A percentile compares a stretch with the other conserved stretches of the same genome.
These are phyloP conservation scores for Crithidia brevicula DNA, from an alignment of 208 protist genomes.

Conservation along the genomic window DNA sequence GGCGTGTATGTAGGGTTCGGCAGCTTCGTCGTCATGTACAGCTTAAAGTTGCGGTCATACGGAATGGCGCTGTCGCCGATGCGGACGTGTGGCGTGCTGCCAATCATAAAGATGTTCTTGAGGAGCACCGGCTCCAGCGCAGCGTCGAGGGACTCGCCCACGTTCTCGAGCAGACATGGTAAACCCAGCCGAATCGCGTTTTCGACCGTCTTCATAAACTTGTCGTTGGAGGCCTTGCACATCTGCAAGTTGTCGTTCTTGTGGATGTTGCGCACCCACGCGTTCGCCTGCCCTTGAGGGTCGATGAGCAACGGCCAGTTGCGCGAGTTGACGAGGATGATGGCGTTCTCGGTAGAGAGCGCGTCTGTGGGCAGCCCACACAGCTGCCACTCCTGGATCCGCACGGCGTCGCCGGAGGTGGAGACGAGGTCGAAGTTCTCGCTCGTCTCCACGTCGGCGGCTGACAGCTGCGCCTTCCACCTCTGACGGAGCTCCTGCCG, in stretches of 20 bases:
- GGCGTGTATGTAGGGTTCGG: constrained; percentile 97
- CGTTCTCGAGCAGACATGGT: constrained; percentile 97
- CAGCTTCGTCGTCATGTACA: constrained; percentile 98
- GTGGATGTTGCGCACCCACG: constrained; percentile 97
- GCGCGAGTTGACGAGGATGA: constrained; percentile 94
- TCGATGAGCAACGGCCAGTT: constrained; percentile 99
- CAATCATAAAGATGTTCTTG: constrained; percentile 95
- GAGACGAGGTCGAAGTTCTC: constrained; percentile 79
- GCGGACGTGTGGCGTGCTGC: constrained; percentile 95
- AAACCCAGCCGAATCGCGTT: constrained; percentile 97
- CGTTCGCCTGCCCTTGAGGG: constrained; percentile 97
- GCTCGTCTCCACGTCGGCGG: constrained; percentile 60
- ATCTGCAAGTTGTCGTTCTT: constrained; percentile 93
- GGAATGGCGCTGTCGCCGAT: constrained; percentile 97
- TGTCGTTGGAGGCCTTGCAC: constrained; percentile 96
- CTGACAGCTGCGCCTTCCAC: constrained; percentile 86
- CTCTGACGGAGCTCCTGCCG: constrained; percentile 77
- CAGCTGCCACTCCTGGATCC: constrained; percentile 96
- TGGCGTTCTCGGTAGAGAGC: constrained; percentile 97
- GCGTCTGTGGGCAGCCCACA: constrained; percentile 95
- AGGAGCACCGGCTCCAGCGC: constrained; percentile 96
- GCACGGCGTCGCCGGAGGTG: constrained; percentile 94
- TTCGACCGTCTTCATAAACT: constrained; percentile 96
- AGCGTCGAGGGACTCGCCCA: constrained; percentile 95
- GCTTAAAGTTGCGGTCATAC: constrained; percentile 95